Evolutionary conservation across 1,139 yeast species (phyloP).

Genomic region (Geotrichum candidum): DNA sequence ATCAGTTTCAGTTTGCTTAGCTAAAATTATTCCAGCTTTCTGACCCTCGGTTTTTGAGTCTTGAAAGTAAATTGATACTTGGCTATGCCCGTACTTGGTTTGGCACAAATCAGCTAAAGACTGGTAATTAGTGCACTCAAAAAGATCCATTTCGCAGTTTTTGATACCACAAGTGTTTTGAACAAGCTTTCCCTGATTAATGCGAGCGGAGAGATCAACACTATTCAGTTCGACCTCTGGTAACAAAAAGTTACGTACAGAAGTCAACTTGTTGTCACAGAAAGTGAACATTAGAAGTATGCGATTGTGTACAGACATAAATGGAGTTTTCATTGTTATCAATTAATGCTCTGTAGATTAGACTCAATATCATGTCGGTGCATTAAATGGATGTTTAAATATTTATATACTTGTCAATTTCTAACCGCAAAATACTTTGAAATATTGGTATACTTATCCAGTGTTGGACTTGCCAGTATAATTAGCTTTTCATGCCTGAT

Average conservation of each 20-base stretch:
- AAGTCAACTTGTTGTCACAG: background rate
- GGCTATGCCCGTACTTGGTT: background rate
- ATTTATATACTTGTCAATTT: background rate
- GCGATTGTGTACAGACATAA: conserved; percentile 10
- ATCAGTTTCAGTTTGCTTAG: background rate
- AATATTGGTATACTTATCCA: background rate
- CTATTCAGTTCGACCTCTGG: background rate
- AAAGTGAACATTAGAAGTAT: conserved; percentile 2
- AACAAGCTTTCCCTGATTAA: background rate
- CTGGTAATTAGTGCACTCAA: background rate
- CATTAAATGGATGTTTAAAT: background rate
- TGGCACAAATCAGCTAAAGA: conserved; percentile 1
- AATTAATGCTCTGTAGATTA: background rate
- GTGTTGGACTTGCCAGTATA: background rate
- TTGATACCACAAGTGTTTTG: background rate
- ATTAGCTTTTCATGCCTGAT: background rate
- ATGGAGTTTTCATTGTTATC: background rate
- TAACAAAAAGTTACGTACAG: background rate
- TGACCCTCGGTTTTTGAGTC: conserved; percentile 3
- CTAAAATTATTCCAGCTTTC: conserved; percentile 10
- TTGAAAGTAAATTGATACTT: background rate
- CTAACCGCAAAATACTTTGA: background rate
- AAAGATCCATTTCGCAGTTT: background rate
- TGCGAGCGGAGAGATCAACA: background rate
- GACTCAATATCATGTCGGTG: background rate